phyloP scores from a whole-genome alignment of 371 early-diverging fungal genomes.

The Rhizopus microsporus region DNA sequence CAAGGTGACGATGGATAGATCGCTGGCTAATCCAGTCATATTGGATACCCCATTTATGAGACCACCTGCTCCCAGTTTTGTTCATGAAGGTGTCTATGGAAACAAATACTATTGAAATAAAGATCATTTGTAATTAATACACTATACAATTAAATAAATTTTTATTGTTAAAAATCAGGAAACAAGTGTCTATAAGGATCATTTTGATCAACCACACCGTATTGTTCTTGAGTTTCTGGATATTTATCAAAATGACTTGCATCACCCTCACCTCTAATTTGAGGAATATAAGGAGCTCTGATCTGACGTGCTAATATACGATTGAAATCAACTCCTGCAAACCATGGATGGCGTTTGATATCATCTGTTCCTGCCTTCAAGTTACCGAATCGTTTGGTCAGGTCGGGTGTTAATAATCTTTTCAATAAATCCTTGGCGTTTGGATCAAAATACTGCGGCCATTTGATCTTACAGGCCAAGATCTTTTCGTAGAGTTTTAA shows the following conservation, averaged over 20 bases:
- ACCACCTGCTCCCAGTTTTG: background rate
- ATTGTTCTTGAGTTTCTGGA: constrained; percentile 75
- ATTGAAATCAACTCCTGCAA: constrained; percentile 91
- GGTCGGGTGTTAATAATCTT: constrained; percentile 80
- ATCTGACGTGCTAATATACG: constrained; percentile 71
- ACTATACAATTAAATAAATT: background rate
- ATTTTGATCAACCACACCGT: constrained; percentile 33
- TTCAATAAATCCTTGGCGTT: constrained; percentile 87
- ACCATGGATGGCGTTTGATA: constrained; percentile 94
- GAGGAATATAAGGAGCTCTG: constrained; percentile 88
- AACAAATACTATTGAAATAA: no score
- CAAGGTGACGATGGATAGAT: background rate
- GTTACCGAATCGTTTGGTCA: constrained; percentile 89
- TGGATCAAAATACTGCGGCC: constrained; percentile 89
- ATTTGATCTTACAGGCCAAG: constrained; percentile 78
- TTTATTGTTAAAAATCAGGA: constrained; percentile 24
- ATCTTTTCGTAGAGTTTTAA: constrained; percentile 93
- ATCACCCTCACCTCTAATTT: constrained; percentile 82
- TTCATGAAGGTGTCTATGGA: background rate
- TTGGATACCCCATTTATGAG: background rate
- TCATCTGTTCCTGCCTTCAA: constrained; percentile 83
- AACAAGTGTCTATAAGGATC: constrained; percentile 29
- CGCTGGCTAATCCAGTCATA: background rate
- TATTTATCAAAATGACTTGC: constrained; percentile 93
- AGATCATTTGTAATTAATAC: background rate